Percentiles rank a stretch among this genome's conserved stretches.
These are phyloP conservation scores for Sclerotinia nivalis DNA, from an alignment of 2,329 filamentous ascomycete genomes.

Conservation along the genomic window DNA sequence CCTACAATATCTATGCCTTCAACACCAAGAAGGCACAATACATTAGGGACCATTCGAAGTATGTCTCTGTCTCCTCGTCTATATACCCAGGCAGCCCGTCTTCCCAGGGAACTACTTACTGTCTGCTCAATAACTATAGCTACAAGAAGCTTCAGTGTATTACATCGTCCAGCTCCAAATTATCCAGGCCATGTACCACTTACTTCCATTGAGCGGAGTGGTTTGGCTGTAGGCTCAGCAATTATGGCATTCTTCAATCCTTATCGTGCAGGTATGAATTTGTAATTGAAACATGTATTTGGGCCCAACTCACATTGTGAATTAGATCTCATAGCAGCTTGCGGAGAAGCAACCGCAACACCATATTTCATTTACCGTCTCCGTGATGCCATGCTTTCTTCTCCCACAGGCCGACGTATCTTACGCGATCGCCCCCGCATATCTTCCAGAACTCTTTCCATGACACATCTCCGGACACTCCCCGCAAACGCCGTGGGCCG, in stretches of 20 bases:
- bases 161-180: conserved; percentile 66
- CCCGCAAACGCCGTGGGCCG: conserved; percentile 74
- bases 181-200: conserved; percentile 79
- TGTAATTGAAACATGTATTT: background rate
- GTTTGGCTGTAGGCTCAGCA: conserved; percentile 66
- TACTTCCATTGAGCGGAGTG: conserved; percentile 72
- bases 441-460: conserved; percentile 67
- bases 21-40: background rate
- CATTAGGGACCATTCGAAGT: background rate
- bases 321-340: conserved; percentile 84
- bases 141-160: conserved; percentile 67
- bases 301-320: conserved; percentile 10
- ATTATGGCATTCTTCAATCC: conserved; percentile 70
- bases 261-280: conserved; percentile 66
- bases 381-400: conserved; percentile 84
- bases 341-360: conserved; percentile 92
- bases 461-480: conserved; percentile 67
- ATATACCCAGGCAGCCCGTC: conserved; percentile 25
- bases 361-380: conserved; percentile 95
- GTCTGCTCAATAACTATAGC: conserved; percentile 34
- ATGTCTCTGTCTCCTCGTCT: conserved; percentile 36
- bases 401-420: conserved; percentile 84
- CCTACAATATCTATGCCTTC: background rate
- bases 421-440: conserved; percentile 87
- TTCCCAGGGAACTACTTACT: conserved; percentile 36